A percentile compares a stretch with the other conserved stretches of the same genome.
phyloP scores from a whole-genome alignment of 2,329 filamentous ascomycete genomes.

The Cryphonectria radicalis region DNA sequence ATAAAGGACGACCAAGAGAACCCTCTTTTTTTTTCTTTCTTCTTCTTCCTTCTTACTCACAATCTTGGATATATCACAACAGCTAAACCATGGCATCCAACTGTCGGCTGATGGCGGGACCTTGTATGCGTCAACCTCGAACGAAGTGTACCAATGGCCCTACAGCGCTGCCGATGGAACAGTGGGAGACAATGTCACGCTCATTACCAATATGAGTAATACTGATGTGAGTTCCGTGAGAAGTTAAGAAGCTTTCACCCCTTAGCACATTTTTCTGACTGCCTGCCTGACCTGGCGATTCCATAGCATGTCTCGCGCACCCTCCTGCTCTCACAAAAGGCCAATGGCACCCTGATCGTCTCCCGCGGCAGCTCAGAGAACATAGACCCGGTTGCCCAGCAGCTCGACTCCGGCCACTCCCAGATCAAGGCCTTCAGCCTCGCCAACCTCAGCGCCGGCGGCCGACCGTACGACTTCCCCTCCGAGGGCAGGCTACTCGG shows the following conservation, averaged over 20 bases:
- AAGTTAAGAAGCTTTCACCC: neutral
- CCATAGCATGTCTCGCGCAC: conserved; percentile 66
- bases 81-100: conserved; percentile 62
- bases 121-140: conserved; percentile 60
- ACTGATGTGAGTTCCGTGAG: conserved; percentile 42
- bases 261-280: conserved; percentile 3
- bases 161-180: conserved; percentile 62
- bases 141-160: conserved; percentile 65
- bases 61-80: neutral
- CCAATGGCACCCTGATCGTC: conserved; percentile 63
- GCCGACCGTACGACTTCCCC: conserved; percentile 50
- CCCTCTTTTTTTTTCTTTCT: no score
- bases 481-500: conserved; percentile 52
- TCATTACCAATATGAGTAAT: conserved; percentile 67
- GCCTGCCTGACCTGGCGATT: neutral
- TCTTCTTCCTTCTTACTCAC: neutral
- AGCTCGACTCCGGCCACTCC: conserved; percentile 61
- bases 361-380: conserved; percentile 68
- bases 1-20: neutral
- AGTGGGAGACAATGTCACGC: conserved; percentile 49
- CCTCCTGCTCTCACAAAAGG: conserved; percentile 61
- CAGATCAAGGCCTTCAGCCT: conserved; percentile 66
- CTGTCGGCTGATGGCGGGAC: conserved; percentile 56
- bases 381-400: conserved; percentile 58
- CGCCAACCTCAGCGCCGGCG: conserved; percentile 35